These are phyloP conservation scores for Elsinoe ampelina DNA, from an alignment of 2,329 filamentous ascomycete genomes.

Conservation along the genomic window DNA sequence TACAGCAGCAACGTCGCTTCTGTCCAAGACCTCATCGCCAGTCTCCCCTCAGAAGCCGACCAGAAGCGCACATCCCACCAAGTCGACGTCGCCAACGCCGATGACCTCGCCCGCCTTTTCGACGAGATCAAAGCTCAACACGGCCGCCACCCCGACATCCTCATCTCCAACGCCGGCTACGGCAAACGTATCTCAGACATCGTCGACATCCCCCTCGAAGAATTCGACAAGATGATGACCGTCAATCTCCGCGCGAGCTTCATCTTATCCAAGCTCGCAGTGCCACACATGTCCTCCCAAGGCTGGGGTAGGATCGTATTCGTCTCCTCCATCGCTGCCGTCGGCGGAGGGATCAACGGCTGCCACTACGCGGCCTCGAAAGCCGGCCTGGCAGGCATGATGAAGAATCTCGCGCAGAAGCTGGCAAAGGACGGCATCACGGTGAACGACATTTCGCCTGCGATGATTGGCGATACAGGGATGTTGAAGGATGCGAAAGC, in stretches of 20 bases:
- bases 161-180: slow-evolving; percentile 58
- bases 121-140: slow-evolving; percentile 45
- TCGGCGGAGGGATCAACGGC: slow-evolving; percentile 54
- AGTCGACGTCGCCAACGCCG: slow-evolving; percentile 47
- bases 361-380: slow-evolving; percentile 24
- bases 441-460: slow-evolving; percentile 59
- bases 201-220: slow-evolving; percentile 52
- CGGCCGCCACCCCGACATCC: slow-evolving; percentile 49
- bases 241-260: slow-evolving; percentile 56
- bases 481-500: slow-evolving; percentile 51
- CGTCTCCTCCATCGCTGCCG: slow-evolving; percentile 54
- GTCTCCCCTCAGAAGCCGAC: slow-evolving; percentile 27
- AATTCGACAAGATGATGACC: slow-evolving; percentile 54
- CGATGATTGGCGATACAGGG: slow-evolving; percentile 50
- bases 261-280: slow-evolving; percentile 50
- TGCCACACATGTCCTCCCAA: slow-evolving; percentile 51
- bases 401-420: slow-evolving; percentile 53
- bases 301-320: slow-evolving; percentile 57
- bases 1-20: slow-evolving; percentile 44
- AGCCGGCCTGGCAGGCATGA: slow-evolving; percentile 51
- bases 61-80: slow-evolving; percentile 46
- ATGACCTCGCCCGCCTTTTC: slow-evolving; percentile 47
- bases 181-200: slow-evolving; percentile 51
- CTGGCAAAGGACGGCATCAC: slow-evolving; percentile 53
- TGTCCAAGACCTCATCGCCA: slow-evolving; percentile 37